These are phyloP conservation scores for Cunninghamia lanceolata DNA, from an alignment of 75 land plant genomes.

Conservation along the genomic window DNA sequence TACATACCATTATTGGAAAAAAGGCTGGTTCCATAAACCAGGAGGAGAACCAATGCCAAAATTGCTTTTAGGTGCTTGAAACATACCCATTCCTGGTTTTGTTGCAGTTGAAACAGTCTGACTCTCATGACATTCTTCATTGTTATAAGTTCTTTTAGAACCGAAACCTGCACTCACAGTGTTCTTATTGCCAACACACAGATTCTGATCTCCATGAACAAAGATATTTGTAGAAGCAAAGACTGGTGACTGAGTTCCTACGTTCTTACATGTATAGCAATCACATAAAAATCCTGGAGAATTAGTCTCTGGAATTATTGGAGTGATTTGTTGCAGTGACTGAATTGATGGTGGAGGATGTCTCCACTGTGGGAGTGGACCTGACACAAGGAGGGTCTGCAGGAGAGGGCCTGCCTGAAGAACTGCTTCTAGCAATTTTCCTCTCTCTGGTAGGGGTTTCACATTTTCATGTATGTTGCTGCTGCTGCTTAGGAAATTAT, in stretches of 20 bases:
- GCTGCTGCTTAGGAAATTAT: slow-evolving; percentile 13
- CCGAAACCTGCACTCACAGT: not conserved
- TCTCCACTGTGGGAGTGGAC: slow-evolving; percentile 43
- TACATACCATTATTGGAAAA: not conserved
- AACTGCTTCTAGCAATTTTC: slow-evolving; percentile 44
- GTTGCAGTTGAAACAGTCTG: not conserved
- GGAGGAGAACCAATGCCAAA: not conserved
- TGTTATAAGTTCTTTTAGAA: not conserved
- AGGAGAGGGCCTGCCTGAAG: slow-evolving; percentile 43
- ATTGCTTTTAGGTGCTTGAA: not conserved
- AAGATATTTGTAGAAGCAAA: not conserved
- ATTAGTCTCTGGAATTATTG: not conserved
- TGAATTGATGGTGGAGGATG: slow-evolving; percentile 36
- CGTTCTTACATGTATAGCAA: not conserved
- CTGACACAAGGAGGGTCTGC: slow-evolving; percentile 39
- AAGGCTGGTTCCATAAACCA: not conserved
- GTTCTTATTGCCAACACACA: not conserved
- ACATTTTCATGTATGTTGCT: slow-evolving; percentile 10
- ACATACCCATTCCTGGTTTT: not conserved
- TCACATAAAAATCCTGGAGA: not conserved
- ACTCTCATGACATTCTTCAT: not conserved
- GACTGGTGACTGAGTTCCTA: not conserved
- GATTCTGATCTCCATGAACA: not conserved
- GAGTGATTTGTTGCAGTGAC: slow-evolving; percentile 38
- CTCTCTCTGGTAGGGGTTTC: slow-evolving; percentile 29